These are phyloP conservation scores for Phycomyces blakesleeanus DNA, from an alignment of 192 early-diverging fungal genomes.

Conservation along the genomic window DNA sequence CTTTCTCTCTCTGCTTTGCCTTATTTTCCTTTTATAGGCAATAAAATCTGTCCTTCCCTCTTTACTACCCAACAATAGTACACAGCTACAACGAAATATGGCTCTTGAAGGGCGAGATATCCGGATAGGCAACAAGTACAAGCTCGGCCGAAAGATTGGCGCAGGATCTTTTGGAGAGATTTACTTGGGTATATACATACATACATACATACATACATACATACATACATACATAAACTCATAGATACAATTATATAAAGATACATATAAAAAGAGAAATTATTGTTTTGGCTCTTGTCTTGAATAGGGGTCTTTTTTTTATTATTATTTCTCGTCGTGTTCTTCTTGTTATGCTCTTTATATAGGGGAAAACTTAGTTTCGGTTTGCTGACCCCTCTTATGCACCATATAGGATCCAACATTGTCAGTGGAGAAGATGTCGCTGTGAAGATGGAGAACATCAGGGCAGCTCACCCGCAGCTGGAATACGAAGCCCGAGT, in stretches of 20 bases:
- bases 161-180: constrained; percentile 97
- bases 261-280: no score
- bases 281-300: no score
- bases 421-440: constrained; percentile 92
- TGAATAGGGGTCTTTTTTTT: no score
- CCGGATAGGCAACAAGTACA: constrained; percentile 90
- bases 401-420: constrained; percentile 64
- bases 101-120: constrained; percentile 47
- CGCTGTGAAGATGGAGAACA: constrained; percentile 93
- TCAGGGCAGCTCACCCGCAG: constrained; percentile 94
- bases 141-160: constrained; percentile 93
- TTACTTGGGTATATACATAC: constrained; percentile 70
- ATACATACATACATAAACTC: no score
- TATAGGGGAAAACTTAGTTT: no score
- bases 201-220: no score
- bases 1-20: neutral
- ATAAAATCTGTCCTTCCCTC: neutral
- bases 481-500: constrained; percentile 96
- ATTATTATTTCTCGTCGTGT: no score
- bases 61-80: no score
- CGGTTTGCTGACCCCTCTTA: neutral
- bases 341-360: no score
- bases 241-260: no score
- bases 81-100: constrained; percentile 7
- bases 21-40: neutral